A percentile compares a stretch with the other conserved stretches of the same genome.
Conservation (phyloP, 2,329 filamentous ascomycete species). For the Reticulascus tulasneorum region DNA sequence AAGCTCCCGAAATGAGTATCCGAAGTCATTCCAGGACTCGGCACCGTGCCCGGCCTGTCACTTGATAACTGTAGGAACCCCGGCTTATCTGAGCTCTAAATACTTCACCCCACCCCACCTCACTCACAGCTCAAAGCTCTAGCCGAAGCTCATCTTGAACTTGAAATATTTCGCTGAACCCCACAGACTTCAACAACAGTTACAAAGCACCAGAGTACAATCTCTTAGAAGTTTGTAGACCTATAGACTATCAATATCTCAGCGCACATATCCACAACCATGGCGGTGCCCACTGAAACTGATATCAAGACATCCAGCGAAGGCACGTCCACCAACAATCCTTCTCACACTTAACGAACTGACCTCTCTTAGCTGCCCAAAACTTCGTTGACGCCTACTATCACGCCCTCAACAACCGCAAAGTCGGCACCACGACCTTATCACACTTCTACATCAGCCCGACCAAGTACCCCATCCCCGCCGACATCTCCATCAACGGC, state of each 20-base stretch:
- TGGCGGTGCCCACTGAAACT: constrained; percentile 36
- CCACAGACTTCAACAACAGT: too few species aligned
- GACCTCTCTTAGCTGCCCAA: constrained; percentile 54
- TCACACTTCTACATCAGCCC: constrained; percentile 66
- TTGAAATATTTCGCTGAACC: too few species aligned
- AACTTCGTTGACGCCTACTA: constrained; percentile 74
- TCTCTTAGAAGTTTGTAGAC: too few species aligned
- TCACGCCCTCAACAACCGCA: constrained; percentile 64
- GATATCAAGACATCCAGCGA: constrained; percentile 43
- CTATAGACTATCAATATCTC: not conserved
- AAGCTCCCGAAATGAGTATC: not conserved
- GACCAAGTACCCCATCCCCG: constrained; percentile 46
- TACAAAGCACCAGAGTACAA: too few species aligned
- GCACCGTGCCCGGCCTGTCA: constrained; percentile 1
- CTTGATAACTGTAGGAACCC: constrained; percentile 8
- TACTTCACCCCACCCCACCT: too few species aligned
- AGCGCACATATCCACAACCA: too few species aligned
- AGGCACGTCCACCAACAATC: constrained; percentile 26
- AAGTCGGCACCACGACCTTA: constrained; percentile 58
- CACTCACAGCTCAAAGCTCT: too few species aligned
- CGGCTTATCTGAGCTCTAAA: too few species aligned
- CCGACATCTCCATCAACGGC: constrained; percentile 79
- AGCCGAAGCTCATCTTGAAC: too few species aligned
- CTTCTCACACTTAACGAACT: constrained; percentile 1
- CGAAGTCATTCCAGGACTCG: not conserved